Evolutionary conservation across 2,329 filamentous ascomycete species (phyloP).

Genomic region (Scedosporium aurantiacum): DNA sequence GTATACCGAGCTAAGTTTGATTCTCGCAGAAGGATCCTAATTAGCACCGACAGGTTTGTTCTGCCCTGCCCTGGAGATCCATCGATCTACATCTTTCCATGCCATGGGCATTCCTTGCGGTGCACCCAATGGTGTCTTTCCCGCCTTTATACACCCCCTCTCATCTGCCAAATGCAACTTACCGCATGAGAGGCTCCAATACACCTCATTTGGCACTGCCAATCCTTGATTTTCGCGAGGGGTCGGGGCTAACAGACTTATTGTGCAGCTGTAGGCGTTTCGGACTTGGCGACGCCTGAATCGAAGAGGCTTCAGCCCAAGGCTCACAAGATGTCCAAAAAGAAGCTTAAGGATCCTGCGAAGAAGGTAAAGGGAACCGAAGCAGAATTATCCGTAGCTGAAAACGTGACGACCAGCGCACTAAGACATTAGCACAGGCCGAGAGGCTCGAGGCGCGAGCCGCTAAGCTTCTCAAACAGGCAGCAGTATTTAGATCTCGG

Average conservation of each 20-base stretch:
- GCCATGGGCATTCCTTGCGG: not conserved
- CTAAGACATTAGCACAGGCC: slow-evolving; percentile 11
- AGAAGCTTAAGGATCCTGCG: slow-evolving; percentile 11
- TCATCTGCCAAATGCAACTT: not conserved
- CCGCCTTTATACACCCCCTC: not conserved
- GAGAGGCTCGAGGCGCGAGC: slow-evolving; percentile 30
- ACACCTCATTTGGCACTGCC: not conserved
- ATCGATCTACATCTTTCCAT: not conserved
- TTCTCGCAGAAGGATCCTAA: not conserved
- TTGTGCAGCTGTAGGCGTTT: not conserved
- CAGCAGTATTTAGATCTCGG: slow-evolving; percentile 21
- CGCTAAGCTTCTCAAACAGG: slow-evolving; percentile 27
- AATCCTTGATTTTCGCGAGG: not conserved
- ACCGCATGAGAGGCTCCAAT: not conserved
- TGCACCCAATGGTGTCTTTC: too few species aligned
- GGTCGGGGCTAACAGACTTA: not conserved
- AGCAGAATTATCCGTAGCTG: not conserved
- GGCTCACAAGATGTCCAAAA: slow-evolving; percentile 15
- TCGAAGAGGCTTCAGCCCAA: slow-evolving; percentile 12
- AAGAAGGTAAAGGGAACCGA: not conserved
- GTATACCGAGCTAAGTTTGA: not conserved
- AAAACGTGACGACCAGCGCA: not conserved
- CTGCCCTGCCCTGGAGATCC: not conserved
- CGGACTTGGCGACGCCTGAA: not conserved
- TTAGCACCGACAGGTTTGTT: not conserved